Percentiles rank a stretch among this genome's conserved stretches.
phyloP scores from a whole-genome alignment of 2,329 filamentous ascomycete genomes.

The Pseudocercospora fijiensis region DNA sequence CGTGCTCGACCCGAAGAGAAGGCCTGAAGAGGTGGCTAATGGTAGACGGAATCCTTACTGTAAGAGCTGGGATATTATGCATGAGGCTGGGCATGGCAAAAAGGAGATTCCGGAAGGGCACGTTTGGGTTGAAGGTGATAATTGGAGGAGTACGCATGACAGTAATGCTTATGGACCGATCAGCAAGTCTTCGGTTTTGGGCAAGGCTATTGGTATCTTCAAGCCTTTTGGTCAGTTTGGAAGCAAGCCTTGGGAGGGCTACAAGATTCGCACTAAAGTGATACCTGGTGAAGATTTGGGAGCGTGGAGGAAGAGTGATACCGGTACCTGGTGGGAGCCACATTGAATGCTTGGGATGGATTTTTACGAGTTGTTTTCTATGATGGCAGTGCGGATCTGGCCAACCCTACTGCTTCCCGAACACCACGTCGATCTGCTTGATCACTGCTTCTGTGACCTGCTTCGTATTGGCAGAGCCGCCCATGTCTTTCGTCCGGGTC shows the following conservation, averaged over 20 bases:
- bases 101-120: slow-evolving; percentile 76
- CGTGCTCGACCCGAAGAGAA: slow-evolving; percentile 52
- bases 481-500: slow-evolving; percentile 60
- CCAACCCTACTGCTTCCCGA: slow-evolving; percentile 28
- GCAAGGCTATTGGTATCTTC: slow-evolving; percentile 70
- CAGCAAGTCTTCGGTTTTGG: slow-evolving; percentile 66
- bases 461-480: slow-evolving; percentile 57
- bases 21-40: slow-evolving; percentile 38
- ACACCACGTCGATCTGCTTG: slow-evolving; percentile 50
- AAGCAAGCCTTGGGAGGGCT: slow-evolving; percentile 55
- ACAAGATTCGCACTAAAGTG: slow-evolving; percentile 44
- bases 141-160: slow-evolving; percentile 69
- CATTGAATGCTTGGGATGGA: slow-evolving; percentile 5
- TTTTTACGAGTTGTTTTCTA: not conserved
- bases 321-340: slow-evolving; percentile 14
- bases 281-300: slow-evolving; percentile 35
- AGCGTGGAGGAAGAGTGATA: not conserved
- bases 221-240: slow-evolving; percentile 65
- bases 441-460: slow-evolving; percentile 60
- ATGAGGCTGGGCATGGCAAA: slow-evolving; percentile 28
- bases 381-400: not conserved
- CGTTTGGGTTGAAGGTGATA: slow-evolving; percentile 94
- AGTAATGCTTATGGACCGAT: slow-evolving; percentile 86
- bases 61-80: slow-evolving; percentile 32
- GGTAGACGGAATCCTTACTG: slow-evolving; percentile 36